Evolutionary conservation across 1,284 basidiomycete species (phyloP).

Genomic region (Cystobasidium sp.): DNA sequence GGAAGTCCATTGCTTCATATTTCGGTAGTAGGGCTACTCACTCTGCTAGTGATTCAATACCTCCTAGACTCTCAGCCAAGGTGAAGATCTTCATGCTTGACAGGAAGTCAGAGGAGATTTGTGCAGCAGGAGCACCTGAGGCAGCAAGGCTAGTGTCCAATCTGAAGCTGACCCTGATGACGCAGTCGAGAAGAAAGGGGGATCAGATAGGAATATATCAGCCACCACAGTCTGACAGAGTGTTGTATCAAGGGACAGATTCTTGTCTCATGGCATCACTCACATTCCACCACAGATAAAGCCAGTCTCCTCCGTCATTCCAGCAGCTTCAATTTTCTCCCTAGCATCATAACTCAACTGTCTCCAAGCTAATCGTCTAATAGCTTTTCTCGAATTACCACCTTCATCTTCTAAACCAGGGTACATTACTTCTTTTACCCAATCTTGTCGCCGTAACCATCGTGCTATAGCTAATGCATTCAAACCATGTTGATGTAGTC

Average conservation of each 20-base stretch:
- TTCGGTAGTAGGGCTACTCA: slow-evolving; percentile 55
- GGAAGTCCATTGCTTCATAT: neutral
- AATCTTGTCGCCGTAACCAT: slow-evolving; percentile 62
- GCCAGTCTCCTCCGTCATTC: slow-evolving; percentile 57
- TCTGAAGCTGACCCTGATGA: slow-evolving; percentile 66
- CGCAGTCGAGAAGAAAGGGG: neutral
- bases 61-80: slow-evolving; percentile 87
- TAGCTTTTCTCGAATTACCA: slow-evolving; percentile 49
- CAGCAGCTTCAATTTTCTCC: slow-evolving; percentile 53
- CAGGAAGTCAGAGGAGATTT: slow-evolving; percentile 68
- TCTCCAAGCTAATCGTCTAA: slow-evolving; percentile 61
- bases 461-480: slow-evolving; percentile 80
- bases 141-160: slow-evolving; percentile 40
- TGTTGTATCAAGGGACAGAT: neutral
- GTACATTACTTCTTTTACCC: slow-evolving; percentile 79
- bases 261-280: neutral
- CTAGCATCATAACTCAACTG: slow-evolving; percentile 65
- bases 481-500: slow-evolving; percentile 83
- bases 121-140: slow-evolving; percentile 25
- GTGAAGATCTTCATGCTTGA: slow-evolving; percentile 72
- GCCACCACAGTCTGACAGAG: neutral
- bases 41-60: slow-evolving; percentile 88
- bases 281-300: slow-evolving; percentile 85
- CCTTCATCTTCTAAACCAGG: slow-evolving; percentile 67
- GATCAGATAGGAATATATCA: neutral